Evolutionary conservation across 805 yeast species (phyloP).

Genomic region (Sporopachydermia lactativora): DNA sequence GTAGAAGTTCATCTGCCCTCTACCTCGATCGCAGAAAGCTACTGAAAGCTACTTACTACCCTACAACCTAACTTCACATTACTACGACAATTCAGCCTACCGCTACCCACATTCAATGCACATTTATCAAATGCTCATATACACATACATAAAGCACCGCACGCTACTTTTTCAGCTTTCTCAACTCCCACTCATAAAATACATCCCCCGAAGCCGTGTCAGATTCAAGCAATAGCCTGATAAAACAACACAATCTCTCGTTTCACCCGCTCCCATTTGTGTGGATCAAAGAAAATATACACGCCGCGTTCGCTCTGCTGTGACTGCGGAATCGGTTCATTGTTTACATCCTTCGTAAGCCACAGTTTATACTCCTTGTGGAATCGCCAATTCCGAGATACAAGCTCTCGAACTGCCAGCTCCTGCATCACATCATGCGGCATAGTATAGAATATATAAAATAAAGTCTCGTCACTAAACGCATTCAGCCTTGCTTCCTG

Average conservation of each 20-base stretch:
- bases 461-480: conserved; percentile 83
- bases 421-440: conserved; percentile 92
- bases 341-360: conserved; percentile 86
- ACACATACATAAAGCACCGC: too few species aligned
- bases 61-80: too few species aligned
- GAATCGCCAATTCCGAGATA: conserved; percentile 90
- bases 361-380: conserved; percentile 93
- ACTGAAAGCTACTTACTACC: too few species aligned
- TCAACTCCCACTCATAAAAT: background rate
- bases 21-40: too few species aligned
- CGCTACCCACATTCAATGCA: too few species aligned
- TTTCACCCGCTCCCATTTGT: conserved; percentile 88
- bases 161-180: too few species aligned
- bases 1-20: too few species aligned
- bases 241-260: conserved; percentile 48
- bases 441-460: conserved; percentile 84
- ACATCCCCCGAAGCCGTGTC: too few species aligned
- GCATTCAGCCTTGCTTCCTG: conserved; percentile 28
- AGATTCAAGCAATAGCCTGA: conserved; percentile 41
- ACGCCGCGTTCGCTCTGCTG: conserved; percentile 86
- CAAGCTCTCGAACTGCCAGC: conserved; percentile 81
- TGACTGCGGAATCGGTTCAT: conserved; percentile 72
- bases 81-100: too few species aligned
- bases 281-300: conserved; percentile 90
- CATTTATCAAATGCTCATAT: too few species aligned